Evolutionary conservation across 169 alveolate species (phyloP).

Genomic region (Toxoplasma gondii): DNA sequence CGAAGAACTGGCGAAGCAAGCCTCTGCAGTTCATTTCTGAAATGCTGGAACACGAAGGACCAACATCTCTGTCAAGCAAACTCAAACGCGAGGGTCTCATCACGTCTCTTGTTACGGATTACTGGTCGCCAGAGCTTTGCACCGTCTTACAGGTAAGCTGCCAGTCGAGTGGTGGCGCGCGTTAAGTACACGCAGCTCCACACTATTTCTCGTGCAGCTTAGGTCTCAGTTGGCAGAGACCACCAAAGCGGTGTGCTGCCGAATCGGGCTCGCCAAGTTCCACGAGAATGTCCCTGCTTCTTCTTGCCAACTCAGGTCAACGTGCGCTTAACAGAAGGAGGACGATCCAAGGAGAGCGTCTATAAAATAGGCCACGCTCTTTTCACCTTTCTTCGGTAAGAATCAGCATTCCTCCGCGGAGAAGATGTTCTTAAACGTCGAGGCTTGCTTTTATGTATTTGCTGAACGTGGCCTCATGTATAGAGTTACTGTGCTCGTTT

Average conservation of each 20-base stretch:
- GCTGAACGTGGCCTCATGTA: too few relatives aligned
- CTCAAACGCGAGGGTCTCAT: conserved; percentile 79
- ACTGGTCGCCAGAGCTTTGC: conserved; percentile 48
- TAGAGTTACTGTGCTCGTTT: too few relatives aligned
- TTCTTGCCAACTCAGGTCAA: neutral
- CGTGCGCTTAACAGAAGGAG: conserved; percentile 42
- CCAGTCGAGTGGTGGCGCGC: neutral
- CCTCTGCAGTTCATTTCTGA: conserved; percentile 36
- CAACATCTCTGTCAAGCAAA: conserved; percentile 76
- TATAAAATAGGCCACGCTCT: conserved; percentile 18
- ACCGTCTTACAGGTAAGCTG: conserved; percentile 42
- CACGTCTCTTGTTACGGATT: conserved; percentile 28
- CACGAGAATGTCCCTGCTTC: neutral
- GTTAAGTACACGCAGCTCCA: too few relatives aligned
- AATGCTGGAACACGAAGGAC: conserved; percentile 81
- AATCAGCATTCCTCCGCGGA: neutral
- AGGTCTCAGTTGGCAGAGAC: too few relatives aligned
- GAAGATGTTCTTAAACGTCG: neutral
- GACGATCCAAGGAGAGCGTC: neutral
- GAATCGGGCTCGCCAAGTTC: too few relatives aligned
- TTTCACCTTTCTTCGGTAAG: conserved; percentile 42
- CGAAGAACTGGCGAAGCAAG: conserved; percentile 15
- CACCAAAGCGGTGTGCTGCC: too few relatives aligned
- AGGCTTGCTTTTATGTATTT: neutral
- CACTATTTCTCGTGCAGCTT: too few relatives aligned